Base-by-base conservation (phyloP, 2,329 filamentous ascomycete species). In the Microdochium nivale region DNA sequence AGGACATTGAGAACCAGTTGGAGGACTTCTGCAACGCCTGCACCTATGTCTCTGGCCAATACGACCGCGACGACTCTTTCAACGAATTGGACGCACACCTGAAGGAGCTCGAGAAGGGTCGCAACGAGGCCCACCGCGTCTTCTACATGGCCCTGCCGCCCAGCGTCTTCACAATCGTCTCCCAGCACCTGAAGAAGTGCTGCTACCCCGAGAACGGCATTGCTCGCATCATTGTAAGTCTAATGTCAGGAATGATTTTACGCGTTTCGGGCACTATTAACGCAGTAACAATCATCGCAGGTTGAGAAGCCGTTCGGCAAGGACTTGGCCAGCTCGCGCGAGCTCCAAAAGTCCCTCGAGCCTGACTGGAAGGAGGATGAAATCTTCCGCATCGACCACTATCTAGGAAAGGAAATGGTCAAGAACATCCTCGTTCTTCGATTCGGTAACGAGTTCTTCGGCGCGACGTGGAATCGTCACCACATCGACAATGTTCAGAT, bases 401-500 rank as follows among this genome's bases (percentile, higher is more conserved):
- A 99, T 72, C 83, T 99, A 48, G 95, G 95, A 64, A 99, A 99
- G 80, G 94, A 99, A 75, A 99, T 99, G 94, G 94, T 99, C 65
- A 99, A 99, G 84, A 99, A 99, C 75, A 95, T 99, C 61, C 80
- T 99, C 59, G 96, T 99, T 62, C 82, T 99, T 60, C 84, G 95
- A 67, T 99, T 99, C 68, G 95, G 94, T 62, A 99, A 99, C 77
- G 91, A 95, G 60, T 99, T 99, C 80, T 88, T 99, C 62, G 91
- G 91, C 59, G 92, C 94, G 44, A 99, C 92, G 54, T 99, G 94
- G 94, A 99, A 97, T 79, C 84, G 94, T 61, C 91, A 96, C 71
- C 92, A 97, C 79, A 99, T 99, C 75, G 94, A 97, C 76, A 99
- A 96, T 64, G 87, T 99, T 49, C 94, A 97, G 77, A 97, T 99